A percentile compares a stretch with the other conserved stretches of the same genome.
Evolutionary conservation across 495 filamentous ascomycete species (phyloP).

Genomic region (Penicillium bialowiezense): DNA sequence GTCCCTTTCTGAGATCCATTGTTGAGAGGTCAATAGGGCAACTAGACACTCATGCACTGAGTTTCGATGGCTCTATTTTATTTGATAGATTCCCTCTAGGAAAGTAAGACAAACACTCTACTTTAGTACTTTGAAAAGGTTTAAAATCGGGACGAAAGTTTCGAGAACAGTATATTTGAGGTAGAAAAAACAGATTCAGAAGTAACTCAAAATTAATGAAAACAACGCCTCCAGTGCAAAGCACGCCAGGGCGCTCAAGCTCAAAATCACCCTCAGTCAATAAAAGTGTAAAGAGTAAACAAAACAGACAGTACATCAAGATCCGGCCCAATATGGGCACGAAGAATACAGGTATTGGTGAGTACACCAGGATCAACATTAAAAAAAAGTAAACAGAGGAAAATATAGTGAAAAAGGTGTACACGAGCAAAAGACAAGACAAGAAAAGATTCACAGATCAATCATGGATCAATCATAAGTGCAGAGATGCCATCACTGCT

Average conservation of each 20-base stretch:
- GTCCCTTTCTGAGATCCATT: too few relatives aligned
- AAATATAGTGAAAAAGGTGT: conserved; percentile 9
- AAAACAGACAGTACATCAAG: conserved; percentile 5
- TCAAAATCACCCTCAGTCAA: too few relatives aligned
- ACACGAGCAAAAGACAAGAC: conserved; percentile 4
- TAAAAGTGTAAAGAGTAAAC: conserved; percentile 12
- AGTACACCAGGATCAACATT: conserved; percentile 5
- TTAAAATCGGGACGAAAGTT: too few relatives aligned
- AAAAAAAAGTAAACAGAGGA: conserved; percentile 21
- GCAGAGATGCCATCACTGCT: neutral
- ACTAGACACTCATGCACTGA: too few relatives aligned
- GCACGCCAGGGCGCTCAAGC: conserved; percentile 5
- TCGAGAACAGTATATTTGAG: too few relatives aligned
- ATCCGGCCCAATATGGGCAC: conserved; percentile 13
- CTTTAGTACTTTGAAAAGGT: too few relatives aligned
- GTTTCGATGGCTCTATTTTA: too few relatives aligned
- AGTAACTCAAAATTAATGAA: too few relatives aligned
- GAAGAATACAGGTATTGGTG: conserved; percentile 15
- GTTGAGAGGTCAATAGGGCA: too few relatives aligned
- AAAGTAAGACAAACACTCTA: too few relatives aligned
- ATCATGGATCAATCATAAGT: neutral
- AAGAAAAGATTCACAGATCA: conserved; percentile 7
- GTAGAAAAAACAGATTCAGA: too few relatives aligned
- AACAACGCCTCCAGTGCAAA: neutral
- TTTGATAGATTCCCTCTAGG: too few relatives aligned